These are phyloP conservation scores for Leccinum boreale DNA, from an alignment of 768 basidiomycete genomes.

Conservation along the genomic window DNA sequence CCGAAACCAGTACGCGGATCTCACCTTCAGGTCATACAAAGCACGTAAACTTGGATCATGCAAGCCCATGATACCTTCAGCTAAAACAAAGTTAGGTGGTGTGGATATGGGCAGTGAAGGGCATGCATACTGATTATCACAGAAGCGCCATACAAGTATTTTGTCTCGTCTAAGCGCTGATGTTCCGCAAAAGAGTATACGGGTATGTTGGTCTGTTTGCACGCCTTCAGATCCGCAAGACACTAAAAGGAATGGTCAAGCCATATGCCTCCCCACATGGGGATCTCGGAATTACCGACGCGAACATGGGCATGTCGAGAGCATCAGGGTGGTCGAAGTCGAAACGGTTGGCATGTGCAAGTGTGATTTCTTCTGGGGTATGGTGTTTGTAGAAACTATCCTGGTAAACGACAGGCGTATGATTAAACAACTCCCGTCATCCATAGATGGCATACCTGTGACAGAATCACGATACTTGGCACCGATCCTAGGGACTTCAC, in stretches of 20 bases:
- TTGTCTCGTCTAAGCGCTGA: conserved; percentile 72
- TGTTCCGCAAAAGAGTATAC: conserved; percentile 93
- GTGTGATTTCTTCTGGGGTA: conserved; percentile 69
- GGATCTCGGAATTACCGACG: conserved; percentile 48
- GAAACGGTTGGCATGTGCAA: conserved; percentile 77
- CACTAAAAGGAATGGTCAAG: conserved; percentile 48
- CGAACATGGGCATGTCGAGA: conserved; percentile 87
- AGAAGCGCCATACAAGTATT: conserved; percentile 90
- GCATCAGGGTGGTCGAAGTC: conserved; percentile 94
- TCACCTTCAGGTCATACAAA: conserved; percentile 89
- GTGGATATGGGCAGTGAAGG: background rate
- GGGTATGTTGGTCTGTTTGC: conserved; percentile 84
- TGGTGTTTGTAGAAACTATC: conserved; percentile 93
- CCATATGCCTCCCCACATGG: background rate
- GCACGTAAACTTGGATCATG: conserved; percentile 74
- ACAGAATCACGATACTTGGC: conserved; percentile 86
- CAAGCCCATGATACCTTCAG: conserved; percentile 91
- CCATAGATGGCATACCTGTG: conserved; percentile 52
- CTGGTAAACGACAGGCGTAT: conserved; percentile 35
- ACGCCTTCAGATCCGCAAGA: conserved; percentile 78
- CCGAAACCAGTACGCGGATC: conserved; percentile 2
- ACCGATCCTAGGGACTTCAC: conserved; percentile 78
- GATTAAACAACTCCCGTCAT: background rate
- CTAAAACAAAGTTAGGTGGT: conserved; percentile 31
- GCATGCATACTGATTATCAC: conserved; percentile 71